Evolutionary conservation across 768 basidiomycete genomes (phyloP).

Genomic region (Wakefieldia striispora): DNA sequence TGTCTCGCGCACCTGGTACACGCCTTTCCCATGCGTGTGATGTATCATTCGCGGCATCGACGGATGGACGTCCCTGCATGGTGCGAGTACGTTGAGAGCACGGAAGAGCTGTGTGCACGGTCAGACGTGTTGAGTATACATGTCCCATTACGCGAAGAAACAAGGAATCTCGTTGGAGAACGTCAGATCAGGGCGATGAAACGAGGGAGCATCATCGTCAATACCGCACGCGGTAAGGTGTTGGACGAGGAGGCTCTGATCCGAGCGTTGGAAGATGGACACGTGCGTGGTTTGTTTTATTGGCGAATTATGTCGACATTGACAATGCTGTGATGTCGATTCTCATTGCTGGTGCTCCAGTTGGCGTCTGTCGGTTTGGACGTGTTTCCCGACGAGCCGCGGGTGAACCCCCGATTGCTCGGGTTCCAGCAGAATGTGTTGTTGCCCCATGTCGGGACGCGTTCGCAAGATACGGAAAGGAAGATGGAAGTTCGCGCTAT

Average conservation of each 20-base stretch:
- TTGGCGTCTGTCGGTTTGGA: constrained; percentile 80
- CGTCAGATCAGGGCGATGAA: constrained; percentile 76
- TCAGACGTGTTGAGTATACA: constrained; percentile 86
- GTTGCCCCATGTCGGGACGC: constrained; percentile 95
- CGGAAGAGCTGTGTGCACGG: constrained; percentile 60
- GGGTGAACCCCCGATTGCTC: constrained; percentile 73
- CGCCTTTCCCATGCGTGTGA: constrained; percentile 85
- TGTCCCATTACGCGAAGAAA: constrained; percentile 75
- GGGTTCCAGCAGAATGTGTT: constrained; percentile 79
- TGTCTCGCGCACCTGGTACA: constrained; percentile 69
- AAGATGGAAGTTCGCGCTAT: constrained; percentile 83
- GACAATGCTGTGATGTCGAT: neutral
- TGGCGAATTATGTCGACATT: neutral
- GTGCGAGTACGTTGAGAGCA: constrained; percentile 72
- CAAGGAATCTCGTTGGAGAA: constrained; percentile 70
- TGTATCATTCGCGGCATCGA: constrained; percentile 72
- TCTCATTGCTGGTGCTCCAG: constrained; percentile 37
- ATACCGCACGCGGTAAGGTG: constrained; percentile 89
- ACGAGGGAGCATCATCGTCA: constrained; percentile 74
- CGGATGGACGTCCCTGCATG: constrained; percentile 61
- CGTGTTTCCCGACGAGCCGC: constrained; percentile 83
- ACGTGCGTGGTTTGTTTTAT: constrained; percentile 53
- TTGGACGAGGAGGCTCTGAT: constrained; percentile 88
- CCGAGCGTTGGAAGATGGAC: constrained; percentile 78
- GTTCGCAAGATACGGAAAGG: constrained; percentile 74